These are phyloP conservation scores for Akanthomyces muscarius DNA, from an alignment of 2,329 filamentous ascomycete genomes.

Conservation along the genomic window DNA sequence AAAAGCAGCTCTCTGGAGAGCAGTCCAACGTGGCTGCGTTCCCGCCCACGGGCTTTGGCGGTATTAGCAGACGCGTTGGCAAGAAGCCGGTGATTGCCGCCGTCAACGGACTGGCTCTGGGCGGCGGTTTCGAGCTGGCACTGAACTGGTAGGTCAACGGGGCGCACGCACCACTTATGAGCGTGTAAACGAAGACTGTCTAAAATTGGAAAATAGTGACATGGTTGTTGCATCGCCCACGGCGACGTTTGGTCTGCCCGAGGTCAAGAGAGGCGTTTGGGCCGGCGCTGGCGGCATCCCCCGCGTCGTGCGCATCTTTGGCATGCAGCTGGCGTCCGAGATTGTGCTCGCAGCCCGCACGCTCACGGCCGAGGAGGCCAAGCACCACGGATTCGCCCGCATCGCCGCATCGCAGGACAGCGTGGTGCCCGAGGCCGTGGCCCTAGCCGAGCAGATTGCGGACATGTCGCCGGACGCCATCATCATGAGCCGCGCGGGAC, in stretches of 20 bases:
- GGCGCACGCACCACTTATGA: neutral
- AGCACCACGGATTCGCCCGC: conserved; percentile 25
- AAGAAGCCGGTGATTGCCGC: conserved; percentile 60
- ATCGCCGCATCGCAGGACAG: conserved; percentile 37
- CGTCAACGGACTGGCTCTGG: conserved; percentile 54
- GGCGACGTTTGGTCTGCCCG: conserved; percentile 50
- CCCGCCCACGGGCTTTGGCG: conserved; percentile 42
- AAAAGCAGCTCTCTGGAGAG: conserved; percentile 21
- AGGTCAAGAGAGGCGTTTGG: conserved; percentile 51
- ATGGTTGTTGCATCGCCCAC: conserved; percentile 49
- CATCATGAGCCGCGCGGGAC: conserved; percentile 37
- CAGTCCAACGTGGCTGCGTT: conserved; percentile 17
- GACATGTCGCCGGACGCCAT: conserved; percentile 34
- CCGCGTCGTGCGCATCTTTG: conserved; percentile 42
- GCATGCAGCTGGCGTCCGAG: conserved; percentile 46
- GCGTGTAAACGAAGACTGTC: neutral
- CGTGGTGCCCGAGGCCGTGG: conserved; percentile 34
- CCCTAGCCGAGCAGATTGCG: conserved; percentile 33
- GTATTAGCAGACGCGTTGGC: conserved; percentile 50
- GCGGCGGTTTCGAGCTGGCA: conserved; percentile 55
- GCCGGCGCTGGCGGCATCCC: conserved; percentile 50
- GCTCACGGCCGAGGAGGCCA: conserved; percentile 41
- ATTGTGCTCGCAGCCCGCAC: conserved; percentile 45
- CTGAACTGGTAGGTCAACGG: conserved; percentile 44
- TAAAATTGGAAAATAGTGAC: conserved; percentile 33